Percentiles rank a stretch among this genome's conserved stretches.
These are phyloP conservation scores for Neostapfia colusana DNA, from an alignment of 176 grass and related monocot genomes.

Conservation along the genomic window DNA sequence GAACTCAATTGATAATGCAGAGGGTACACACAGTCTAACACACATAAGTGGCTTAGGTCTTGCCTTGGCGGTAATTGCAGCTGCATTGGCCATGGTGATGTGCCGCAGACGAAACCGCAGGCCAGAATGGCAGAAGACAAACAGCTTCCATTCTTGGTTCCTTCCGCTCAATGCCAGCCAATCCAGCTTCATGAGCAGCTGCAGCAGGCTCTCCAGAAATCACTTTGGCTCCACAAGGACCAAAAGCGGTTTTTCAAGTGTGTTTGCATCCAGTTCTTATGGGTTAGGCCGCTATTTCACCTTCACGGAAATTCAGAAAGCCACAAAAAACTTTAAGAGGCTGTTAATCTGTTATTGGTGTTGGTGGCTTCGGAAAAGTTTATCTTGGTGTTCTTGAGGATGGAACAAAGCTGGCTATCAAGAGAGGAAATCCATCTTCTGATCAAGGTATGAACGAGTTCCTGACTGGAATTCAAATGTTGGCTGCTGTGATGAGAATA, in stretches of 20 bases:
- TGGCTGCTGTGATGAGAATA: conserved; percentile 96
- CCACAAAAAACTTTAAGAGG: conserved; percentile 90
- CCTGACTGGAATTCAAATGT: conserved; percentile 85
- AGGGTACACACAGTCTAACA: too few species aligned
- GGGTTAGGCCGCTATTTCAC: conserved; percentile 74
- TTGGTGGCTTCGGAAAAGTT: conserved; percentile 92
- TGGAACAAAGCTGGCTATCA: conserved; percentile 89
- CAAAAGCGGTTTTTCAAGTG: conserved; percentile 70
- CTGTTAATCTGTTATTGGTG: conserved; percentile 65
- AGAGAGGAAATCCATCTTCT: conserved; percentile 82
- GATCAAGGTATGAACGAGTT: conserved; percentile 97
- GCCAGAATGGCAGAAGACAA: conserved; percentile 65
- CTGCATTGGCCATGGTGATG: conserved; percentile 50
- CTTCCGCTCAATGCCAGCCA: conserved; percentile 71
- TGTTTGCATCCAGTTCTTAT: conserved; percentile 76
- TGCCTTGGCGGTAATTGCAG: conserved; percentile 48
- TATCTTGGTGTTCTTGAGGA: conserved; percentile 81
- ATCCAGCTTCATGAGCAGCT: conserved; percentile 72
- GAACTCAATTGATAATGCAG: too few species aligned
- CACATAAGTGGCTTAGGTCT: conserved; percentile 60
- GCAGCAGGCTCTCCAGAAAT: conserved; percentile 68
- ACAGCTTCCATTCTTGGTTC: conserved; percentile 86
- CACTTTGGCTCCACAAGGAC: conserved; percentile 74
- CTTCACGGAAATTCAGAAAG: conserved; percentile 79
- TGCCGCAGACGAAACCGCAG: conserved; percentile 52